Percentiles rank a stretch among this genome's conserved stretches.
Conservation (phyloP, 148 eudicot species). For the Amaranthus cruentus region DNA sequence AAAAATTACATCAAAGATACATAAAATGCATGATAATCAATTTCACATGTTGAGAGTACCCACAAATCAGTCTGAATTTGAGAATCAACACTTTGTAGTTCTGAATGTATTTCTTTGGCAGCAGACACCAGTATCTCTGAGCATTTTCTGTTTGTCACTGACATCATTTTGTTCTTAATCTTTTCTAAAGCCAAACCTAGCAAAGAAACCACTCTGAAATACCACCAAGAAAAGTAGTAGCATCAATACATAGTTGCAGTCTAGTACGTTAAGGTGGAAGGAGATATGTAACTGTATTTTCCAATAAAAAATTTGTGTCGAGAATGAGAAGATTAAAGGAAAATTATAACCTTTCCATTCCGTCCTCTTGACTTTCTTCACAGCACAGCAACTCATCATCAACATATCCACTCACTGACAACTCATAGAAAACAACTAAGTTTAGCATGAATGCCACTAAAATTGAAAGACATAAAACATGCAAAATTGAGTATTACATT, state of each 20-base stretch:
- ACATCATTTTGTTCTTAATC: constrained; percentile 62
- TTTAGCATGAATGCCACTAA: background rate
- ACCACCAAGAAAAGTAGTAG: constrained; percentile 21
- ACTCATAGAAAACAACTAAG: constrained; percentile 12
- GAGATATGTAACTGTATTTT: background rate
- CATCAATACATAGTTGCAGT: constrained; percentile 10
- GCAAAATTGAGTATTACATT: constrained; percentile 30
- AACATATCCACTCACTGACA: constrained; percentile 38
- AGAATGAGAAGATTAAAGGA: constrained; percentile 3
- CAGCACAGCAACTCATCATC: constrained; percentile 28
- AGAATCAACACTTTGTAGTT: constrained; percentile 63
- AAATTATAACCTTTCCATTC: constrained; percentile 46
- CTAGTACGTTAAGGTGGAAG: background rate
- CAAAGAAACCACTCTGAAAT: constrained; percentile 57
- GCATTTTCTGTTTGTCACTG: constrained; percentile 57
- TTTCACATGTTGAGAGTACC: constrained; percentile 26
- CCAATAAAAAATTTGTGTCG: background rate
- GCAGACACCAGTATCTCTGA: constrained; percentile 63
- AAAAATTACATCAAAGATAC: constrained; percentile 21
- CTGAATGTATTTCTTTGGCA: constrained; percentile 56
- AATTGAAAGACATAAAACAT: constrained; percentile 5
- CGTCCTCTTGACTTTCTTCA: constrained; percentile 49
- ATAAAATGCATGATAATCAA: background rate
- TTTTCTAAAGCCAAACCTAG: constrained; percentile 60
- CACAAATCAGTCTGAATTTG: constrained; percentile 74